Evolutionary conservation across 768 basidiomycete species (phyloP), one percentile per base, ranked within the genome.

Genomic region (Lactifluus hygrophoroides): DNA sequence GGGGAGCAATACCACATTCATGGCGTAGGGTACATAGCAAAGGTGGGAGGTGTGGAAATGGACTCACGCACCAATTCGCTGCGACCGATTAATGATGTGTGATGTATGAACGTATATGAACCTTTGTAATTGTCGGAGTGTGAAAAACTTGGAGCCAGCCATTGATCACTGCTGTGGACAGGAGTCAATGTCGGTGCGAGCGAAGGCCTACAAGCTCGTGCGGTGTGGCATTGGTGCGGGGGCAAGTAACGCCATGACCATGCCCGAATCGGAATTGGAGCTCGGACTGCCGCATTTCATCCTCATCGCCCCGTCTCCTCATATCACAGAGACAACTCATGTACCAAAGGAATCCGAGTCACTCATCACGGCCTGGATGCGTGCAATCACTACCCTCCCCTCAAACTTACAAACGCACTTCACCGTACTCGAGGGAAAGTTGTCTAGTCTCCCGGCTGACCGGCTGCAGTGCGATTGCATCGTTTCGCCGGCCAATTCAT

Each of bases 1-100:
- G 90, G 90, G 2, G 90, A 93, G 68, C 86, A 88, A 64, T 90
- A 86, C 68, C 86, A 91, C 67, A 87, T 92, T n/a, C 80, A 84
- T 57, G 87, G 87, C 0, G 70, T 88, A 16, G 84, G 79, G 35
- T 57, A 63, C 13, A 54, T 60, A 56, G 57, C 61, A 51, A 52
- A 66, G 66, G 51, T 57, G 44, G 55, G 54, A 0, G 70, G 69
- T 11, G 64, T 70, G 28, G 73, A 72, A 25, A 61, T 71, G 65
- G 65, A 66, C 19, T 67, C 71, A 23, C 71, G 71, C 56, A 68
- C 71, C 19, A 64, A 63, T 32, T 67, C 68, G n/a, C 16, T 69
- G 16, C 51, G 59, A 43, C 60, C 60, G 9, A 28, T 42, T 11
- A 53, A 52, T 23, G 63, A 57, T 30, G 63, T 40, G 8, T 64